Base-by-base conservation (phyloP, 306 rosid genomes). In the Fragaria iinumae region DNA sequence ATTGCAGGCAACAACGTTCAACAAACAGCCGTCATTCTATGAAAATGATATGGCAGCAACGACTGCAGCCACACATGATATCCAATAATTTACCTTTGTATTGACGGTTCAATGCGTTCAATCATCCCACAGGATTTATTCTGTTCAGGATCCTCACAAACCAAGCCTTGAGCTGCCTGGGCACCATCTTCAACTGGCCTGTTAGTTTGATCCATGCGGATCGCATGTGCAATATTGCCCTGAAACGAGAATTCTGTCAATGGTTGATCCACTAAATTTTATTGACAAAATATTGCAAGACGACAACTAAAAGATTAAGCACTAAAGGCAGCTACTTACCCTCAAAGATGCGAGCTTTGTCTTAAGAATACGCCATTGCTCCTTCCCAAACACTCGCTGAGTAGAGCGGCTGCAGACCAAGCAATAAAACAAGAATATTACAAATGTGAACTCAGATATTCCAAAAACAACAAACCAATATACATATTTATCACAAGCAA, bases 331-430 rank as follows among this genome's bases (percentile, higher is more conserved):
- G 75, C 43, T 81, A 41, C 38, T 84, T 96, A 96, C 99, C 97
- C 96, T 89, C 98, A 93, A 92, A 45, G 88, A 34, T 62, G 85
- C 88, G 50, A 96, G 84, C 93, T 86, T 91, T 50, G 92, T 83
- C 80, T 91, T 85, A 62, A 96, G 89, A 29, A 83, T 50, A 80
- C 85, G 87, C 98, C 99, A 92, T 80, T 96, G 97, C 69, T 78
- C 89, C 80, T 86, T 90, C 68, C 93, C 90, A 73, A 96, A 92
- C 65, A 91, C 86, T 25, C 96, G 97, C 43, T 85, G 90, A 13
- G 77, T 88, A 70, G 81, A 84, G 63, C 90, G 96, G 83, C 98
- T 92, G 93, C 89, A 89, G 55, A 69, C 71, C 68, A 43, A 82
- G 65, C 50, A 78, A 8, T 36, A 20, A 25, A 44, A 76, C 57